phyloP scores from a whole-genome alignment of 805 yeast species.

The Zygotorulaspora danielsina region DNA sequence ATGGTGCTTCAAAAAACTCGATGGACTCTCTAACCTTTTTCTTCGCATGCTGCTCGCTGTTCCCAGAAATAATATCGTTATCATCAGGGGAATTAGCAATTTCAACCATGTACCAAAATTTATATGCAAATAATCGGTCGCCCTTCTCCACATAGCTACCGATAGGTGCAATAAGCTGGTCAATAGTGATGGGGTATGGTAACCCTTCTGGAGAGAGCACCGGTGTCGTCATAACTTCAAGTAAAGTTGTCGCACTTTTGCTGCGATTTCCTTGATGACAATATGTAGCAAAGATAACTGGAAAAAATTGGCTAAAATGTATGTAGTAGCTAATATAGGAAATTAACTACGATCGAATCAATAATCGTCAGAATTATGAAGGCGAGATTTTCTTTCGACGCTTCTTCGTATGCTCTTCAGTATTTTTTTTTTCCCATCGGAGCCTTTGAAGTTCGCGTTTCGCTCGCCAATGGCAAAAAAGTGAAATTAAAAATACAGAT shows the following conservation, averaged over 20 bases:
- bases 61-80: constrained; percentile 15
- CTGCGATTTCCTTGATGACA: not conserved
- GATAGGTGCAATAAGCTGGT: constrained; percentile 31
- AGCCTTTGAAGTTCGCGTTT: not conserved
- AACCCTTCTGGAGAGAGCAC: constrained; percentile 27
- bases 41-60: constrained; percentile 14
- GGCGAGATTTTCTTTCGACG: too few species aligned
- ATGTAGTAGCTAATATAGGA: too few species aligned
- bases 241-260: not conserved
- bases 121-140: constrained; percentile 39
- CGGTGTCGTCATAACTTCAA: constrained; percentile 23
- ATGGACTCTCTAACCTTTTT: constrained; percentile 54
- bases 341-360: too few species aligned
- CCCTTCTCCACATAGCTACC: constrained; percentile 39
- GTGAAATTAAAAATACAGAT: too few species aligned
- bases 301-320: too few species aligned
- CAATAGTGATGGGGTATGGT: constrained; percentile 41
- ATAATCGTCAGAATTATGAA: too few species aligned
- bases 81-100: constrained; percentile 29
- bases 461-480: too few species aligned
- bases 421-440: not conserved
- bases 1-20: constrained; percentile 78
- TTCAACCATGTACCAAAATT: constrained; percentile 44
- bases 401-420: too few species aligned
- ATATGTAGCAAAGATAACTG: too few species aligned